phyloP scores from a whole-genome alignment of 1,139 yeast species.

The Candida sp. region DNA sequence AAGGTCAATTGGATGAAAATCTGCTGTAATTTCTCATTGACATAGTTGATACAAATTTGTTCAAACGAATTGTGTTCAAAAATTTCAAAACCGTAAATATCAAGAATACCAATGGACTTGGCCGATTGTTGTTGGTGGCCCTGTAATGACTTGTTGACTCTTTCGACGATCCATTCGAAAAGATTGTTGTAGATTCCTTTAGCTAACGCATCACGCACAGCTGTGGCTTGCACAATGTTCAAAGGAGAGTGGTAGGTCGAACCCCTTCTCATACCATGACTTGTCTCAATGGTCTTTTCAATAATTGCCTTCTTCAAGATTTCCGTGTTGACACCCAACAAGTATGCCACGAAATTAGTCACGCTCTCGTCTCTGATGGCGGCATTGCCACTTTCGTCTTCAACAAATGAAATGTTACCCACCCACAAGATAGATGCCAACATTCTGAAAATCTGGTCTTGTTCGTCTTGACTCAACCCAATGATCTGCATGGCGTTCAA shows the following conservation, averaged over 20 bases:
- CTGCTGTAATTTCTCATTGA: conserved; percentile 96
- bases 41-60: conserved; percentile 96
- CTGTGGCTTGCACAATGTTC: conserved; percentile 89
- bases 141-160: conserved; percentile 75
- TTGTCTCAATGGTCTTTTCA: conserved; percentile 88
- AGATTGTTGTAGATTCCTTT: conserved; percentile 92
- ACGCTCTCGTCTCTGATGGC: conserved; percentile 83
- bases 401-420: conserved; percentile 87
- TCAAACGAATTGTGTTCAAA: conserved; percentile 97
- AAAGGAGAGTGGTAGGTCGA: conserved; percentile 95
- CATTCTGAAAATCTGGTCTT: conserved; percentile 87
- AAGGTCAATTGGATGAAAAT: conserved; percentile 94
- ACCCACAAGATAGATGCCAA: conserved; percentile 92
- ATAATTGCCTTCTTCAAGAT: conserved; percentile 69
- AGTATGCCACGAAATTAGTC: conserved; percentile 91
- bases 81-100: conserved; percentile 98
- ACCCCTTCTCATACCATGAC: conserved; percentile 88
- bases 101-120: conserved; percentile 88
- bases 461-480: conserved; percentile 82
- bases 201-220: conserved; percentile 95
- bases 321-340: conserved; percentile 79
- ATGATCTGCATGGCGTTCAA: conserved; percentile 85
- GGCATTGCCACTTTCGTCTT: conserved; percentile 89
- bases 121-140: conserved; percentile 47
- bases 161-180: conserved; percentile 97